Percentiles rank a stretch among this genome's conserved stretches.
Evolutionary conservation across 1,284 basidiomycete species (phyloP).

Genomic region (Athelia psychrophila): DNA sequence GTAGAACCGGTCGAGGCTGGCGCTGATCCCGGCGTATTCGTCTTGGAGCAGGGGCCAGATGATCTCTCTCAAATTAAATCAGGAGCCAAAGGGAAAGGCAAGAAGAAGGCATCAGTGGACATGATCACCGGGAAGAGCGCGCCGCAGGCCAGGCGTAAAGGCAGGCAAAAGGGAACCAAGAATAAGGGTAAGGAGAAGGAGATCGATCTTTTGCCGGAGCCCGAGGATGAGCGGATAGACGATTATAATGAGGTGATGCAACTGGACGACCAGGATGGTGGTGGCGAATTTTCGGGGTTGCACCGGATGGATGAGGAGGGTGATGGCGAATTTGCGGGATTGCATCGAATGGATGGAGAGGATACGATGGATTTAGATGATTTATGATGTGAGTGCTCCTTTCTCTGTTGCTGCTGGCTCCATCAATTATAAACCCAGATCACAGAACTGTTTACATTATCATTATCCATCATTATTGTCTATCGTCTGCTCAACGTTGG

Average conservation of each 20-base stretch:
- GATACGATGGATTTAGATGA: background rate
- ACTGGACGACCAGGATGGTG: conserved; percentile 6
- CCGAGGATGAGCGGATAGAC: conserved; percentile 9
- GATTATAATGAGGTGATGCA: conserved; percentile 11
- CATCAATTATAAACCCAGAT: no score
- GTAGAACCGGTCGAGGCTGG: conserved; percentile 1
- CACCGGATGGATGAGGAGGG: background rate
- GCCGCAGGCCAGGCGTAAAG: conserved; percentile 7
- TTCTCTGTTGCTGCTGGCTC: no score
- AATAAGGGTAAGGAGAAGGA: conserved; percentile 10
- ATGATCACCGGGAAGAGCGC: conserved; percentile 30
- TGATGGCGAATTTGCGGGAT: no score
- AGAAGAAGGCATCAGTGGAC: conserved; percentile 18
- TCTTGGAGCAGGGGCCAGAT: conserved; percentile 1
- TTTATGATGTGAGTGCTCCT: background rate
- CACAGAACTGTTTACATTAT: no score
- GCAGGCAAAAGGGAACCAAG: conserved; percentile 9
- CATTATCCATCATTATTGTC: no score
- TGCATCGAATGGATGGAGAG: background rate
- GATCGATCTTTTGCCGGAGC: no score
- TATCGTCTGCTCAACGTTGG: no score
- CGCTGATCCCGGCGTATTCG: background rate
- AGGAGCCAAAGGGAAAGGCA: conserved; percentile 6
- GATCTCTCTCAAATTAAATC: conserved; percentile 9
- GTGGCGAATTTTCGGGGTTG: background rate